Conservation (phyloP, 108 stramenopile genomes). For the Nitzschia putrida region DNA sequence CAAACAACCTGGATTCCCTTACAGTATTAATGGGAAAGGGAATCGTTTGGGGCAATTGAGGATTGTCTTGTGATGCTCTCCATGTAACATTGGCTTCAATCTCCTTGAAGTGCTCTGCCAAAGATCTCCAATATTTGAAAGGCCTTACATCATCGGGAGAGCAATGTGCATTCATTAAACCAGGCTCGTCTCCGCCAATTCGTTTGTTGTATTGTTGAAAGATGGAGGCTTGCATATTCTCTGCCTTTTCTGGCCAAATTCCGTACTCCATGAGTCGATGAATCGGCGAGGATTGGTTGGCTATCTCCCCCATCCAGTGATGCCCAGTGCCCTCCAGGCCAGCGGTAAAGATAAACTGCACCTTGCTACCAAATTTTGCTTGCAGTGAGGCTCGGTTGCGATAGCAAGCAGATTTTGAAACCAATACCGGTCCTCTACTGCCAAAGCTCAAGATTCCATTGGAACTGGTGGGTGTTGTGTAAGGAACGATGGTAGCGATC, state of each 20-base stretch:
- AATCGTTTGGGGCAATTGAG: neutral
- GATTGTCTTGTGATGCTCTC: neutral
- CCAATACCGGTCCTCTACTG: too few species aligned
- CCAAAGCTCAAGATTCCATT: too few species aligned
- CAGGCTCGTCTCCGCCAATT: neutral
- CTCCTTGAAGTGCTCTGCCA: neutral
- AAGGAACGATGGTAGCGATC: too few species aligned
- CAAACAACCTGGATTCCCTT: neutral
- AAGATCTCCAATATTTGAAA: neutral
- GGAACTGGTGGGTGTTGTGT: too few species aligned
- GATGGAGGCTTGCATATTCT: neutral
- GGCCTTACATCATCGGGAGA: neutral
- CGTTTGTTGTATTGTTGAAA: neutral
- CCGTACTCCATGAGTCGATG: neutral
- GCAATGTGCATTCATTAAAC: constrained; percentile 7
- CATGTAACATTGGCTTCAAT: neutral
- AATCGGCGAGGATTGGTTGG: neutral
- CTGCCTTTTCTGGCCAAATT: neutral
- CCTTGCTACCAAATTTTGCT: neutral
- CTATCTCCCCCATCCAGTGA: constrained; percentile 17
- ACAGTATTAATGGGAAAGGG: neutral
- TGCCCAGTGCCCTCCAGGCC: constrained; percentile 33
- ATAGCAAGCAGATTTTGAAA: neutral
- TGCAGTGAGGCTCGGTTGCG: neutral
- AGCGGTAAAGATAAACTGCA: constrained; percentile 15